phyloP scores from a whole-genome alignment of 2,329 filamentous ascomycete species.

The Ceratocystis cubensis region DNA sequence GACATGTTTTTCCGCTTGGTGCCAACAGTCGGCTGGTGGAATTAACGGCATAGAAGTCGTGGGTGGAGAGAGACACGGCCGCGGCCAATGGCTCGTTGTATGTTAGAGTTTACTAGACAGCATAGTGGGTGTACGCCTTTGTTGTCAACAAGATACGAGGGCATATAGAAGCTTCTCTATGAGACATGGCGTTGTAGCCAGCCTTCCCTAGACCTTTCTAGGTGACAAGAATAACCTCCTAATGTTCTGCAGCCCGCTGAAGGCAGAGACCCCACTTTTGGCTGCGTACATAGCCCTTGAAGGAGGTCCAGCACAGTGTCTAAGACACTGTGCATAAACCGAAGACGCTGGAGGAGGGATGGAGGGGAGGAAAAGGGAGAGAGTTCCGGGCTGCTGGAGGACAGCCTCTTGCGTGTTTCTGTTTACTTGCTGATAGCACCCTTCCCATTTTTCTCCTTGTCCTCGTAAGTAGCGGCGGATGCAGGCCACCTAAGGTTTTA shows the following conservation, averaged over 20 bases:
- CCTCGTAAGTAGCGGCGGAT: not conserved
- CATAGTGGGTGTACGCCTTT: not conserved
- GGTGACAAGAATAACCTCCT: not conserved
- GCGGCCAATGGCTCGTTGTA: not conserved
- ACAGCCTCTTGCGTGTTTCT: not conserved
- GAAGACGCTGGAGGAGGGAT: not conserved
- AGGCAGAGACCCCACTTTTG: not conserved
- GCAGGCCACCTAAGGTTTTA: no score
- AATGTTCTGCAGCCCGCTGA: not conserved
- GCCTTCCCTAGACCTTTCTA: not conserved
- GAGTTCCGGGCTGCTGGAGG: no score
- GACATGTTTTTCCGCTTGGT: not conserved
- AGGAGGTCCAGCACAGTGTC: not conserved
- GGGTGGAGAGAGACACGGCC: not conserved
- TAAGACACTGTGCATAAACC: not conserved
- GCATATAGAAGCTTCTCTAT: not conserved
- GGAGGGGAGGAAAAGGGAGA: not conserved
- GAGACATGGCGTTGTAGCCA: not conserved
- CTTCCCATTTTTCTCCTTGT: not conserved
- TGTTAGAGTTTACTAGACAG: not conserved
- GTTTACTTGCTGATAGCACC: not conserved
- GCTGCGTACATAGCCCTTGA: not conserved
- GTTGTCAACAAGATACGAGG: no score
- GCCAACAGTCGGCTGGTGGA: not conserved
- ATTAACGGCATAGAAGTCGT: not conserved